A percentile compares a stretch with the other conserved stretches of the same genome.
phyloP scores from a whole-genome alignment of 306 rosid genomes.

The Cucurbita pepo region DNA sequence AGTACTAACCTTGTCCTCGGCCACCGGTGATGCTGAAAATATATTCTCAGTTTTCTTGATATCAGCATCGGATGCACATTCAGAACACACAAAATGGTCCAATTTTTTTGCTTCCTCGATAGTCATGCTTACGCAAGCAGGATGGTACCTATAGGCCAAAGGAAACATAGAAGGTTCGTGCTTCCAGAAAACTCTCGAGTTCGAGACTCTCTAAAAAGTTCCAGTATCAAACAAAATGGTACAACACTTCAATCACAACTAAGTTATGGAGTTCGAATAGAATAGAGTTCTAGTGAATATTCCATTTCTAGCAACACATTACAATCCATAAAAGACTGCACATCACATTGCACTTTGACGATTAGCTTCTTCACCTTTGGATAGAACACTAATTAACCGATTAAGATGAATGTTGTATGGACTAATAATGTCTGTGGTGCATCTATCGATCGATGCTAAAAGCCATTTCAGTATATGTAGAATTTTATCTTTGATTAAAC shows the following conservation, averaged over 20 bases:
- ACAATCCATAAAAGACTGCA: not conserved
- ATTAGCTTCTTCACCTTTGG: not conserved
- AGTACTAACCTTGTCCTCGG: conserved; percentile 47
- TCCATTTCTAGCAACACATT: not conserved
- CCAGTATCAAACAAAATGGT: not conserved
- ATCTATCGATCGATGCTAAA: not conserved
- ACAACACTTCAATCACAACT: not conserved
- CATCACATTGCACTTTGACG: not conserved
- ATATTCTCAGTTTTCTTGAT: conserved; percentile 36
- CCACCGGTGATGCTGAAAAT: conserved; percentile 32
- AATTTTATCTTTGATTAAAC: not conserved
- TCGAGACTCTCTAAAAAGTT: not conserved
- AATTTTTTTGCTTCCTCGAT: conserved; percentile 65
- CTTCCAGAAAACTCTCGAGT: not conserved
- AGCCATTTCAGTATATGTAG: not conserved
- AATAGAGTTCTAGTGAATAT: not conserved
- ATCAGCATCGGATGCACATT: conserved; percentile 62
- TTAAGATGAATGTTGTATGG: not conserved
- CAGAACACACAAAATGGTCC: conserved; percentile 75
- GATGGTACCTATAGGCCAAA: conserved; percentile 68
- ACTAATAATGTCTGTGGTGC: not conserved
- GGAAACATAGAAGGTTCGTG: not conserved
- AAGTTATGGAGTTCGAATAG: not conserved
- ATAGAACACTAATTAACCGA: not conserved
- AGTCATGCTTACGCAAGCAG: conserved; percentile 86